phyloP scores from a whole-genome alignment of 352 stramenopile species.

The Phytophthora citrophthora region DNA sequence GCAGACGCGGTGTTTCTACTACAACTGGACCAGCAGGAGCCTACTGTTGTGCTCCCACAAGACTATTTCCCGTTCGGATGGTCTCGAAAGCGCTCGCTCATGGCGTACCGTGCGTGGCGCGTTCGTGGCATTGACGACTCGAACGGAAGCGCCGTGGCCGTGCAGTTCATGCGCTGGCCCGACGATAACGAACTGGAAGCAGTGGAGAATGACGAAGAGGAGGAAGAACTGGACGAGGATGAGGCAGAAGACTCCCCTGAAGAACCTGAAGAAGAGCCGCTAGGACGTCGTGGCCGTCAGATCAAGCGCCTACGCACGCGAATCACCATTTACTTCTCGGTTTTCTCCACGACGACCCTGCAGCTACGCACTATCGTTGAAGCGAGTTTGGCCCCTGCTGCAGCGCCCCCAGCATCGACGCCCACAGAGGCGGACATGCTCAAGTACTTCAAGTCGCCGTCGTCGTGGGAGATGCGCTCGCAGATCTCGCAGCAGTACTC shows the following conservation, averaged over 20 bases:
- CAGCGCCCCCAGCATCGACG: conserved; percentile 21
- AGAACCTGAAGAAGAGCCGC: conserved; percentile 59
- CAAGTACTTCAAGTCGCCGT: conserved; percentile 75
- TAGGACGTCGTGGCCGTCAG: conserved; percentile 27
- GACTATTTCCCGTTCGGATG: conserved; percentile 71
- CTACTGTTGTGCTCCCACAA: conserved; percentile 47
- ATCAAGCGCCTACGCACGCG: conserved; percentile 53
- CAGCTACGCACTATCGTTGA: conserved; percentile 73
- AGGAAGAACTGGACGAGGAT: conserved; percentile 49
- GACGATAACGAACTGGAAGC: conserved; percentile 35
- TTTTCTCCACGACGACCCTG: conserved; percentile 51
- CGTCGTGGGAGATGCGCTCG: conserved; percentile 70
- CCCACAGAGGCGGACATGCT: conserved; percentile 69
- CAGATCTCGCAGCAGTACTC: conserved; percentile 71
- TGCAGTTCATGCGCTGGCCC: conserved; percentile 77
- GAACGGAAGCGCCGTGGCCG: conserved; percentile 53
- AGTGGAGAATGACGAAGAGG: conserved; percentile 50
- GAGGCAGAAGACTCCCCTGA: conserved; percentile 42
- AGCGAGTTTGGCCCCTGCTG: conserved; percentile 53
- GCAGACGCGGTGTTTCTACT: conserved; percentile 53
- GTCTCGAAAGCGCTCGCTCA: conserved; percentile 52
- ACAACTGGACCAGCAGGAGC: conserved; percentile 52
- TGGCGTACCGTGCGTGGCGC: conserved; percentile 74
- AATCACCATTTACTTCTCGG: conserved; percentile 70
- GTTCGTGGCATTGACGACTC: conserved; percentile 55